These are phyloP conservation scores for Pythium aphanidermatum DNA, from an alignment of 352 stramenopile species.

Conservation along the genomic window DNA sequence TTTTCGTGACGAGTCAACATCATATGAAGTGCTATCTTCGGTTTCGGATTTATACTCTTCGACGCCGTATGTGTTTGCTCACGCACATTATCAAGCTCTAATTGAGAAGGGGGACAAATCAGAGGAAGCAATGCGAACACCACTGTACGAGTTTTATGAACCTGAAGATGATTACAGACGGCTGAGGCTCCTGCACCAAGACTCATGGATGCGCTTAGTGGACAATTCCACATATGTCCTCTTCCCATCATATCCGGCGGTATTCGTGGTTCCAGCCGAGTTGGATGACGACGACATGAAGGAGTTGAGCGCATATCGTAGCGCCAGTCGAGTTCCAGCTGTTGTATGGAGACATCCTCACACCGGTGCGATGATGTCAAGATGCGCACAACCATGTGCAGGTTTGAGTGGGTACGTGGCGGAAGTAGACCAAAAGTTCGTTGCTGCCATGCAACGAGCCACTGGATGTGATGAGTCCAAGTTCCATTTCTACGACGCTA, in stretches of 20 bases:
- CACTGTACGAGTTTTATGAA: constrained; percentile 55
- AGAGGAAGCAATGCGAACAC: constrained; percentile 32
- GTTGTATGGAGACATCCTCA: constrained; percentile 91
- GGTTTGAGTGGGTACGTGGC: constrained; percentile 79
- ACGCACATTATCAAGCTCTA: constrained; percentile 67
- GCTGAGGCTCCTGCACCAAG: constrained; percentile 71
- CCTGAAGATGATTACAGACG: constrained; percentile 75
- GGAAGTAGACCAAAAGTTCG: constrained; percentile 76
- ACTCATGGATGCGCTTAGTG: constrained; percentile 77
- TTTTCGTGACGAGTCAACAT: constrained; percentile 77
- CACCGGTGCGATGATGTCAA: constrained; percentile 86
- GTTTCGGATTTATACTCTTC: constrained; percentile 68
- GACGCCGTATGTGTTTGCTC: constrained; percentile 68
- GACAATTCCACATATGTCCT: constrained; percentile 86
- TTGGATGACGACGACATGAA: constrained; percentile 89
- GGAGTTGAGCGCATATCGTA: constrained; percentile 89
- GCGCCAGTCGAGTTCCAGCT: constrained; percentile 89
- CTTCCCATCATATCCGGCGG: constrained; percentile 92
- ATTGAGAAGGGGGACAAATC: constrained; percentile 32
- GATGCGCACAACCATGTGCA: constrained; percentile 80
- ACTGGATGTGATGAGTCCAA: constrained; percentile 54
- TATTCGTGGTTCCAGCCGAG: constrained; percentile 90
- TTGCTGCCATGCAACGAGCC: constrained; percentile 60
- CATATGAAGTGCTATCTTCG: constrained; percentile 64
- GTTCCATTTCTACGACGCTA: constrained; percentile 85